A percentile compares a stretch with the other conserved stretches of the same genome.
Conservation (phyloP, 305 asterid species). For the Fraxinus sp. region DNA sequence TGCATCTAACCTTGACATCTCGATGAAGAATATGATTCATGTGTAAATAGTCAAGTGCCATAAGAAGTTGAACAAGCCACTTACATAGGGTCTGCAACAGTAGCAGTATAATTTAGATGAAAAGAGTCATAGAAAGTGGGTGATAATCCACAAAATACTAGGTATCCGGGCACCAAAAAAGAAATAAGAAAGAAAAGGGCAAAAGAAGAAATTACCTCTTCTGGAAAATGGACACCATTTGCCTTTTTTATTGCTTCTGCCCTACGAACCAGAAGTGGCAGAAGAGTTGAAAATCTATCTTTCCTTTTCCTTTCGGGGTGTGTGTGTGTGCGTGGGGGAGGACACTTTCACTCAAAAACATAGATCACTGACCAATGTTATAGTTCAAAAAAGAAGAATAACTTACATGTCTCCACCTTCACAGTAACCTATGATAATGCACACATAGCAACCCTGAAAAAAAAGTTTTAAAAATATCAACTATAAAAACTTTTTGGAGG, state of each 20-base stretch:
- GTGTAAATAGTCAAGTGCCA: constrained; percentile 93
- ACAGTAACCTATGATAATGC: constrained; percentile 87
- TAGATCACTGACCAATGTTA: not conserved
- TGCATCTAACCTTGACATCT: constrained; percentile 72
- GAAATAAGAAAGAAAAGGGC: not conserved
- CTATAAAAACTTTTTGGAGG: constrained; percentile 15
- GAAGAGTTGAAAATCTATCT: constrained; percentile 22
- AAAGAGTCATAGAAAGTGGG: not conserved
- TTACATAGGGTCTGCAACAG: constrained; percentile 67
- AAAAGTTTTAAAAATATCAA: constrained; percentile 22
- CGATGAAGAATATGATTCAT: constrained; percentile 82
- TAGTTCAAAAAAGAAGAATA: constrained; percentile 2
- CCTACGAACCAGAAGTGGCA: constrained; percentile 49
- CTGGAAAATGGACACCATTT: constrained; percentile 66
- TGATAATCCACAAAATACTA: constrained; percentile 4
- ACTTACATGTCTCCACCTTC: constrained; percentile 98
- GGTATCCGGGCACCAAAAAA: not conserved
- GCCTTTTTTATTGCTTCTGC: constrained; percentile 79
- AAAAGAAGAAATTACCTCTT: constrained; percentile 60
- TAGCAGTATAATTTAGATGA: constrained; percentile 7
- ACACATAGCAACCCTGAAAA: constrained; percentile 91
- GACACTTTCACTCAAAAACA: constrained; percentile 12
- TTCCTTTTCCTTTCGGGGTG: not conserved
- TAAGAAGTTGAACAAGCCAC: constrained; percentile 92
- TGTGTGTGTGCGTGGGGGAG: not conserved